phyloP scores from a whole-genome alignment of 1,139 yeast species.

The Pichia sp. region DNA sequence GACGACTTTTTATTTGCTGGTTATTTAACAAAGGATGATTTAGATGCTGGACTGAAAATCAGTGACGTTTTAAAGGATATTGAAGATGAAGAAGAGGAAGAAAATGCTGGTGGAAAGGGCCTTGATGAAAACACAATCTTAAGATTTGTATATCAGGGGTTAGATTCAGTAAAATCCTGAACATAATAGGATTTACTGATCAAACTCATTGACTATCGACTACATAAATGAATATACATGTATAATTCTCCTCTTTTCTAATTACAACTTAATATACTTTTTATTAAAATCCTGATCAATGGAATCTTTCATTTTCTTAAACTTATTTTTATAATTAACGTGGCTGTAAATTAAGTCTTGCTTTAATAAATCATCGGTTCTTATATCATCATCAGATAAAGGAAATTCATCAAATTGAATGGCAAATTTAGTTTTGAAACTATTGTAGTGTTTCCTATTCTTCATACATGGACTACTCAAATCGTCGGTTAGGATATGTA shows the following conservation, averaged over 20 bases:
- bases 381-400: conserved; percentile 18
- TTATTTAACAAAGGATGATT: conserved; percentile 46
- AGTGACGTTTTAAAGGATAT: conserved; percentile 15
- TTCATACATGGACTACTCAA: conserved; percentile 50
- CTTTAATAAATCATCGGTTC: conserved; percentile 15
- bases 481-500: conserved; percentile 68
- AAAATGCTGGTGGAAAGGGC: not conserved
- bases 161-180: conserved; percentile 19
- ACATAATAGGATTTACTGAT: not conserved
- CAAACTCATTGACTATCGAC: not conserved
- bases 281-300: conserved; percentile 7
- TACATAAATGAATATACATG: not conserved
- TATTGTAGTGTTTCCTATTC: conserved; percentile 61
- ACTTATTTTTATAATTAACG: conserved; percentile 15
- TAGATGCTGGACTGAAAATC: conserved; percentile 36
- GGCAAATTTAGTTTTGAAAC: conserved; percentile 63
- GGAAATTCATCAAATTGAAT: conserved; percentile 45
- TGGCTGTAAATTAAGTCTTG: conserved; percentile 15
- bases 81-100: not conserved
- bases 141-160: conserved; percentile 38
- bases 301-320: conserved; percentile 12
- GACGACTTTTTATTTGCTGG: conserved; percentile 60
- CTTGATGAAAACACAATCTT: conserved; percentile 24
- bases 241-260: not conserved
- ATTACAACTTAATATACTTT: not conserved